phyloP scores from a whole-genome alignment of 129 eudicot genomes.

The Saussurea involucrata region DNA sequence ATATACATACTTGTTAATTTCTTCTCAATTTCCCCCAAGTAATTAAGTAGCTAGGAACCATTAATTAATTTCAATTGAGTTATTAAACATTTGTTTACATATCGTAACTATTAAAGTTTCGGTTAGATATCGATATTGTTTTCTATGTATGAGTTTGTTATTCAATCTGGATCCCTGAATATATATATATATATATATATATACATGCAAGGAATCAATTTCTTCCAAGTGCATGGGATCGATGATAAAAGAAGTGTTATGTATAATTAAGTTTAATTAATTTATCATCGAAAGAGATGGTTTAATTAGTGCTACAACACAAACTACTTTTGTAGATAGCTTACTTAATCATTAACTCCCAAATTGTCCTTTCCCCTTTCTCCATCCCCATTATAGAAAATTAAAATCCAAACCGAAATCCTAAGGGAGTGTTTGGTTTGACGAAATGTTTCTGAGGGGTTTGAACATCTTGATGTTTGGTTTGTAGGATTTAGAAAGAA shows the following conservation, averaged over 20 bases:
- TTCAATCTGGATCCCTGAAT: background rate
- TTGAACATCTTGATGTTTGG: too few relatives aligned
- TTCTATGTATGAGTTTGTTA: slow-evolving; percentile 8
- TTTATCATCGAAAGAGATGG: background rate
- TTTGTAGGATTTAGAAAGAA: too few relatives aligned
- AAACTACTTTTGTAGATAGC: background rate
- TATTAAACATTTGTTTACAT: background rate
- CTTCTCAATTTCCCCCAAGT: background rate
- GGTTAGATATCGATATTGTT: background rate
- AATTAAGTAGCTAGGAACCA: background rate
- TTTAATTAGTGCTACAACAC: background rate
- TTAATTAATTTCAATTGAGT: background rate
- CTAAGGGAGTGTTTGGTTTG: too few relatives aligned
- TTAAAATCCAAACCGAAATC: too few relatives aligned
- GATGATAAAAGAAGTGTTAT: too few relatives aligned
- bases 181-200: too few relatives aligned
- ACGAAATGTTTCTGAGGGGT: too few relatives aligned
- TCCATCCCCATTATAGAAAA: too few relatives aligned
- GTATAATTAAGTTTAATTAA: too few relatives aligned
- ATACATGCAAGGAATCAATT: too few relatives aligned
- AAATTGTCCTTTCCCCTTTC: too few relatives aligned
- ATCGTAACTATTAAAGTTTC: background rate
- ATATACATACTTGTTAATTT: slow-evolving; percentile 9
- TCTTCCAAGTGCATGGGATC: too few relatives aligned
- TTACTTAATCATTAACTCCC: background rate